These are phyloP conservation scores for Trypanosoma theileri DNA, from an alignment of 208 protist species.

Conservation along the genomic window DNA sequence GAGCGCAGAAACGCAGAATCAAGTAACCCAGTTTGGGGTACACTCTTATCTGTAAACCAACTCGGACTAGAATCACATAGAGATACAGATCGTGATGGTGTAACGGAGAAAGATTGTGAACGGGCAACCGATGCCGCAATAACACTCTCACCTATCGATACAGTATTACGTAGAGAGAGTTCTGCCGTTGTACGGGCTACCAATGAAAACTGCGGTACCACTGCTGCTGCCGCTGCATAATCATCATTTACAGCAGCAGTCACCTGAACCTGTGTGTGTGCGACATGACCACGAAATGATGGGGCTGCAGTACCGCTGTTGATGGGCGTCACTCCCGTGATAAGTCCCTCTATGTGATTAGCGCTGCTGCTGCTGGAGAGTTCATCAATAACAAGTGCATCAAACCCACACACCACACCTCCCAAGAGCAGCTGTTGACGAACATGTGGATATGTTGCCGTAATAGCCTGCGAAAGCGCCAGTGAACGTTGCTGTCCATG, in stretches of 20 bases:
- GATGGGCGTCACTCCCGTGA: slow-evolving; percentile 20
- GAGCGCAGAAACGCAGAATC: slow-evolving; percentile 3
- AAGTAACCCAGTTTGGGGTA: background rate
- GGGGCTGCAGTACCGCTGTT: background rate
- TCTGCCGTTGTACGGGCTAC: slow-evolving; percentile 41
- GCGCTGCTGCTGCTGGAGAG: slow-evolving; percentile 23
- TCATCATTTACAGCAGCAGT: slow-evolving; percentile 54
- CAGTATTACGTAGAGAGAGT: slow-evolving; percentile 39
- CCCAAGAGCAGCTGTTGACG: slow-evolving; percentile 41
- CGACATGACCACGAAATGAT: slow-evolving; percentile 7
- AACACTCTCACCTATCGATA: slow-evolving; percentile 62
- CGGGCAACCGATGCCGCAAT: slow-evolving; percentile 43
- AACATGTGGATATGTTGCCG: slow-evolving; percentile 35
- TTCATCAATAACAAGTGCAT: slow-evolving; percentile 62
- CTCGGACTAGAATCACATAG: slow-evolving; percentile 20
- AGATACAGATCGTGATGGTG: slow-evolving; percentile 19
- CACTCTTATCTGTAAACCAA: background rate
- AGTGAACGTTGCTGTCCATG: slow-evolving; percentile 27
- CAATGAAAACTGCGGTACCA: slow-evolving; percentile 51
- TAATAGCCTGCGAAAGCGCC: slow-evolving; percentile 27
- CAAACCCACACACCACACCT: slow-evolving; percentile 35
- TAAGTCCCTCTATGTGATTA: slow-evolving; percentile 18
- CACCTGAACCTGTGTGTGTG: slow-evolving; percentile 31
- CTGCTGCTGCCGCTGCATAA: slow-evolving; percentile 23
- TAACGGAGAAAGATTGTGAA: slow-evolving; percentile 25